Base-by-base conservation (phyloP, 129 eudicot species). In the Centrapalus pauciflorus region DNA sequence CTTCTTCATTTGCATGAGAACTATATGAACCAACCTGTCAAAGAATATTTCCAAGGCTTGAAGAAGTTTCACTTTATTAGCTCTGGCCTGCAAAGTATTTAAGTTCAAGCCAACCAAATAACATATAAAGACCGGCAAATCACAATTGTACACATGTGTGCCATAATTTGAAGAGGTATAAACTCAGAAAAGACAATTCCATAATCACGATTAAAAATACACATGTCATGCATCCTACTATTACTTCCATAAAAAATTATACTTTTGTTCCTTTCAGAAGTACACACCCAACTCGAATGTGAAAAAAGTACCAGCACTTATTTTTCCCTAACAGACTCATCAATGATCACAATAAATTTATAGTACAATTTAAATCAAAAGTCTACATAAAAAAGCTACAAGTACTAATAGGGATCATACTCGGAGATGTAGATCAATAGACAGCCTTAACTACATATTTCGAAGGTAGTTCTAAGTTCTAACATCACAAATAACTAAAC, bases 41-140 rank as follows among this genome's bases (percentile, higher is more conserved):
- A 93, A 93, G 82, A 83, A 93, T 55, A 85, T 68, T 25, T 76
- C 82, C 89, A 93, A 85, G 58, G 98, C 95, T 84, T 88, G 87
- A 67, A 88, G 73, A 37, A 92, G 87, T 76, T 92, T 85, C 34
- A 26, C 83, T 85, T 88, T 88, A 29, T 80, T 92, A 55, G 57
- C 19, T 71, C 85, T 83, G 14, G 98, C 95, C 98, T 92, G 91
- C 48, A 69, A 70, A 40, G 21, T 61, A 28, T 61, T 26, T 41
- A 24, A 49, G 63, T 34, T 46, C 8, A 49, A 61, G 29, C 27
- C 52, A 26, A 67, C 45, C n/a, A 49, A 23, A 21, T 50, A 55
- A 57, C 27, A 49, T 4, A 3, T 57, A 32, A 16, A 30, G 13
- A 59, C 45, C 26, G 24, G 55, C 16, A 32, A 49, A 38, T 9